Evolutionary conservation across 306 rosid species (phyloP), one percentile per base, ranked within the genome.

Genomic region (Casuarina glauca): DNA sequence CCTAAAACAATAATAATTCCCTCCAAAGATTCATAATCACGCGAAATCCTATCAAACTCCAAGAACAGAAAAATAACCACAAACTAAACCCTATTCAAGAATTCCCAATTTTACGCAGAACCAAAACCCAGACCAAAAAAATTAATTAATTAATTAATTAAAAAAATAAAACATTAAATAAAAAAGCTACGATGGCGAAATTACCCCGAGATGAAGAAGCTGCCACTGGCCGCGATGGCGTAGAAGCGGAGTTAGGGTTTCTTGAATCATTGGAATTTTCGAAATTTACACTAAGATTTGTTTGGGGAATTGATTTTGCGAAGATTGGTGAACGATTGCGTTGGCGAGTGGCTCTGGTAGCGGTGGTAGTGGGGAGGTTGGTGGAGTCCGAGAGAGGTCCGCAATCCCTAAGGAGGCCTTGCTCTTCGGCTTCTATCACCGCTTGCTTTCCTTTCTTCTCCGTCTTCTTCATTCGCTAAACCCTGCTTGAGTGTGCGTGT

Each of bases 341-440:
- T 54, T 82, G 85, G 26, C 20, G 76, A 12, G 85, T 2, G 82
- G 81, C 3, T 70, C 85, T 5, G 80, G 7, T 20, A 36, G 86
- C 77, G 69, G 76, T 3, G n/a, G 78, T 32, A 69, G 73, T 4
- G 64, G 32, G 5, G 73, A 77, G 77, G 82, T 88, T 91, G 74
- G 93, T 84, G 72, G 85, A 81, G 60, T 93, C 90, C 8, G 91
- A 81, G 87, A 93, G 93, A 35, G 94, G 87, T 72, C 82, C 84
- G 71, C 90, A 86, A 74, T 53, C 81, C 26, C 69, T 57, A 20
- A 57, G 78, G 10, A 58, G 81, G 66, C 64, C 78, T 80, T 69
- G 20, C 1, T 52, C 74, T 43, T 66, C 53, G 1, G 66, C 77
- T 91, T 91, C 88, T 93, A 89, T 88, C 76, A 77, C 66, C 54